Evolutionary conservation across 495 filamentous ascomycete genomes (phyloP), one percentile per base, ranked within the genome.

Genomic region (Cetradonia linearis): DNA sequence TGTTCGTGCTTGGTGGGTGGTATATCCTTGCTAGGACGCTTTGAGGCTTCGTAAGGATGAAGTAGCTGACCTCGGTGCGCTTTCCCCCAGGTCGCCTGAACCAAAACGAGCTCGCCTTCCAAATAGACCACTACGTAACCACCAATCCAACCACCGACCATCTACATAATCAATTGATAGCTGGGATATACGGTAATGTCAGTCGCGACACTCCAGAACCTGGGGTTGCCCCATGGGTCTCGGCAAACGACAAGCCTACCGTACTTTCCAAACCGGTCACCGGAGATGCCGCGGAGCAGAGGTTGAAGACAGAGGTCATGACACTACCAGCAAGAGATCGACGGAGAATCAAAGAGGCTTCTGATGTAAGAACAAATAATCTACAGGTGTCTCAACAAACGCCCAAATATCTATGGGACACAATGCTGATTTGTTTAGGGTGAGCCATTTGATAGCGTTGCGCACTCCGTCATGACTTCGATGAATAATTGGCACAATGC

Each of bases 281-380:
- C 10, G 89, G 89, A 46, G 93, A 97, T 80, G 84, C 88, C n/a
- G 84, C 86, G 38, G 93, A 97, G 72, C 86, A 92, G 68, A 79
- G 87, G 66, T 70, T 96, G 63, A 96, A 96, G 79, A 86, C 81
- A 56, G 91, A 97, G 73, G 85, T 96, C 50, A 98, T 97, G 93
- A 85, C 88, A 68, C 78, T 98, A 37, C 88, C 86, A 48, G 83
- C 85, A 18, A 76, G 93, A 66, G 92, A 97, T 69, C 79, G 93
- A 65, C 81, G 88, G 69, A 82, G 93, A 61, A 80, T 96, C 59
- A 96, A 96, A 72, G 88, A 84, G 55, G 79, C 94, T 37, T 72
- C 76, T 61, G 81, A 83, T 70, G 80, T 82, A 73, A 72, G 72
- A 66, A 8, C 49, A 28, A 33, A 0, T 23, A 34, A 36, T 30